Conservation (phyloP, 495 filamentous ascomycete genomes). For the Neurospora tetraspora region DNA sequence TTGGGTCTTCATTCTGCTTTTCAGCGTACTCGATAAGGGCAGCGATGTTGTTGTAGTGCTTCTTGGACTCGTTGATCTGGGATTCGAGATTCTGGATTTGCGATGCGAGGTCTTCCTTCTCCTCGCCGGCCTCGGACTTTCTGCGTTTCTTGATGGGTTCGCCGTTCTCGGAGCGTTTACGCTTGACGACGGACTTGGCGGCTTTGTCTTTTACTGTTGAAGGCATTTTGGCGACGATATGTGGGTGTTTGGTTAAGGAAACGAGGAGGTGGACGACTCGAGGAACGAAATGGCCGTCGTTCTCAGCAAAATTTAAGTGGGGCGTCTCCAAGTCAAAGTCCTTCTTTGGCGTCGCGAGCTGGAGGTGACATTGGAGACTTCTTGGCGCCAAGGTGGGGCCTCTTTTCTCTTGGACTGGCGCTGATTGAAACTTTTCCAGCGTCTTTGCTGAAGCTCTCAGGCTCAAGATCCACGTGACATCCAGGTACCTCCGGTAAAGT, state of each 20-base stretch:
- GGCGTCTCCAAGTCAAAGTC: conserved; percentile 1
- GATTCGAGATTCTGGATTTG: conserved; percentile 61
- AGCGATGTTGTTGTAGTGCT: conserved; percentile 88
- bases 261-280: background rate
- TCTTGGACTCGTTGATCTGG: conserved; percentile 71
- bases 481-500: conserved; percentile 15
- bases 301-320: conserved; percentile 21
- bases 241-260: background rate
- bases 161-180: conserved; percentile 36
- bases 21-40: conserved; percentile 54
- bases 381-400: background rate
- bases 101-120: conserved; percentile 34
- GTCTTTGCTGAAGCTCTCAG: background rate
- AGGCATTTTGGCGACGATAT: conserved; percentile 13
- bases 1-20: conserved; percentile 24
- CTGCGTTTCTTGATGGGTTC: conserved; percentile 40
- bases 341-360: background rate
- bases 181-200: conserved; percentile 26
- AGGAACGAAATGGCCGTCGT: background rate
- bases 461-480: conserved; percentile 19
- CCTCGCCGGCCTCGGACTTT: conserved; percentile 26
- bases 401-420: background rate
- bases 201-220: conserved; percentile 10
- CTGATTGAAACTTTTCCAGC: background rate
- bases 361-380: background rate